Evolutionary conservation across 345 rosid genomes (phyloP).

Genomic region (Schrenkiella parvula): DNA sequence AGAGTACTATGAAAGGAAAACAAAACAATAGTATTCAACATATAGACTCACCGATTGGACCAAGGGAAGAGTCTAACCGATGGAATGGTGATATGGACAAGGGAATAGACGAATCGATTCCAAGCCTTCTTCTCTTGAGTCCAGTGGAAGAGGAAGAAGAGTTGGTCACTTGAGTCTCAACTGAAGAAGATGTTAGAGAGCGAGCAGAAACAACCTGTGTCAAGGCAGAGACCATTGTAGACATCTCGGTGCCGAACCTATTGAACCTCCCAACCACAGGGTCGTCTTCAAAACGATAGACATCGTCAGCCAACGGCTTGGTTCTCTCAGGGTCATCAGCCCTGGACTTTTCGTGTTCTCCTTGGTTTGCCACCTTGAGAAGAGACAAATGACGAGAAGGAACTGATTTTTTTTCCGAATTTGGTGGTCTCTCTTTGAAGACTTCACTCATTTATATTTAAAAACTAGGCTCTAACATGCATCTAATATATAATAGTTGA

Average conservation of each 20-base stretch:
- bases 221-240: conserved; percentile 70
- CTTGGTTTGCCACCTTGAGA: conserved; percentile 43
- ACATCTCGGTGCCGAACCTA: conserved; percentile 47
- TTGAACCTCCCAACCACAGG: conserved; percentile 27
- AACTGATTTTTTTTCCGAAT: background rate
- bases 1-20: background rate
- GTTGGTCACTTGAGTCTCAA: background rate
- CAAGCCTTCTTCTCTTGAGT: conserved; percentile 41
- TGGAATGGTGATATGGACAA: background rate
- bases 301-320: background rate
- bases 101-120: background rate
- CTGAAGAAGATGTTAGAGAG: background rate
- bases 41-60: conserved; percentile 36
- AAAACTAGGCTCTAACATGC: background rate
- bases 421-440: background rate
- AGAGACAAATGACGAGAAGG: conserved; percentile 19
- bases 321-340: conserved; percentile 18
- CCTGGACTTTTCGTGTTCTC: conserved; percentile 12
- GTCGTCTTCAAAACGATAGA: conserved; percentile 14
- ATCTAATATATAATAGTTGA: too few species aligned
- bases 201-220: conserved; percentile 51
- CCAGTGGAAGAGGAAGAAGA: conserved; percentile 34
- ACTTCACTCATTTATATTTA: background rate
- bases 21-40: background rate
- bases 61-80: conserved; percentile 30